A percentile compares a stretch with the other conserved stretches of the same genome.
Conservation (phyloP, 768 basidiomycete species). For the Pleurotus tuoliensis region DNA sequence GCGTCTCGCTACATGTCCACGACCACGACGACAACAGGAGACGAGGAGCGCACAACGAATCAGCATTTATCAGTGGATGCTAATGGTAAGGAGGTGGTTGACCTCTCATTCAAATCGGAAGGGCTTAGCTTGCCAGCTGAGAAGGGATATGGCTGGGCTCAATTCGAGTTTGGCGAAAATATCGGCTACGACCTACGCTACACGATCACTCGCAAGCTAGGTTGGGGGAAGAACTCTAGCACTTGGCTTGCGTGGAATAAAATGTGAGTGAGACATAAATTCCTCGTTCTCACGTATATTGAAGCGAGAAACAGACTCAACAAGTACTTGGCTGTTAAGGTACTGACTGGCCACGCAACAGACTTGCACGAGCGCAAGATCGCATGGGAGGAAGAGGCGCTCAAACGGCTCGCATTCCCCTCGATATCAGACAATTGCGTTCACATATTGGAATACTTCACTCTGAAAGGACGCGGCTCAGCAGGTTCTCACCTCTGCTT, state of each 20-base stretch:
- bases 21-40: no score
- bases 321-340: slow-evolving; percentile 26
- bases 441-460: background rate
- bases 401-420: slow-evolving; percentile 9
- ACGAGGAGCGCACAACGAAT: no score
- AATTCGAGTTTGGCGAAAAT: slow-evolving; percentile 20
- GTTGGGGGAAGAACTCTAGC: slow-evolving; percentile 28
- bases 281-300: no score
- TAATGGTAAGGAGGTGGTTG: no score
- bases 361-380: slow-evolving; percentile 6
- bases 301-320: no score
- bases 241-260: slow-evolving; percentile 22
- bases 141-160: slow-evolving; percentile 24
- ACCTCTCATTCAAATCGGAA: slow-evolving; percentile 10
- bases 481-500: background rate
- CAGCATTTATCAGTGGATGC: no score
- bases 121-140: slow-evolving; percentile 22
- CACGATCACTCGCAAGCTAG: slow-evolving; percentile 23
- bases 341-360: slow-evolving; percentile 22
- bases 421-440: background rate
- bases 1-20: no score
- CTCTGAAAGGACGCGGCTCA: background rate
- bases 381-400: slow-evolving; percentile 20
- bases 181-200: slow-evolving; percentile 24
- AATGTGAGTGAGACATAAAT: no score